Conservation (phyloP, 2,329 filamentous ascomycete species). For the Sporothrix humicola region DNA sequence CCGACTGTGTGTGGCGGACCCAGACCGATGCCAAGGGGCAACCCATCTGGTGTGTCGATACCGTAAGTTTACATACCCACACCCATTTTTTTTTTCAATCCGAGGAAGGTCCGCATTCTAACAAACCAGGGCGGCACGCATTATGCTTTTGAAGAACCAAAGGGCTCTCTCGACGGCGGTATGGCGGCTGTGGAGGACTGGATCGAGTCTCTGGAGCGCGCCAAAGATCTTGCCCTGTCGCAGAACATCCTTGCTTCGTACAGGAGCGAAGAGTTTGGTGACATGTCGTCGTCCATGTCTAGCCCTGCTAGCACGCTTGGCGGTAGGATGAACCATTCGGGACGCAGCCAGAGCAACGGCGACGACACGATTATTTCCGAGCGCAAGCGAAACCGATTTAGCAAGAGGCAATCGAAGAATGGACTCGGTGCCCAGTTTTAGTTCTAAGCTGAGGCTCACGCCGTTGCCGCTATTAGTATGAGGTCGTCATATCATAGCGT, state of each 20-base stretch:
- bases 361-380: constrained; percentile 53
- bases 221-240: constrained; percentile 80
- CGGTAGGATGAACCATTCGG: constrained; percentile 59
- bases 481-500: not conserved
- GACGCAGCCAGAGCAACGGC: constrained; percentile 62
- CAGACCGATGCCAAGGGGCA: constrained; percentile 86
- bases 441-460: not conserved
- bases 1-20: constrained; percentile 78
- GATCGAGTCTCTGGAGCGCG: constrained; percentile 86
- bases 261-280: constrained; percentile 69
- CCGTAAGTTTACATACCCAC: constrained; percentile 64
- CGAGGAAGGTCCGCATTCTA: too few species aligned
- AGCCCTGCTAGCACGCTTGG: constrained; percentile 78
- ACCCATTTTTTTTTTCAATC: not conserved
- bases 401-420: constrained; percentile 91
- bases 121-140: constrained; percentile 76
- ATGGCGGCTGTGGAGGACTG: constrained; percentile 83
- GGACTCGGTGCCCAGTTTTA: constrained; percentile 89
- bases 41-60: constrained; percentile 88
- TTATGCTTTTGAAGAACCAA: constrained; percentile 92
- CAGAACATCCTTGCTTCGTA: constrained; percentile 72
- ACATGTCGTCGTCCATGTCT: constrained; percentile 73
- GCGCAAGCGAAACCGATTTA: constrained; percentile 73
- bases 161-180: constrained; percentile 66
- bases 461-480: not conserved